Percentiles rank a stretch among this genome's conserved stretches.
Evolutionary conservation across 345 rosid species (phyloP).

Genomic region (Limnanthes douglasii): DNA sequence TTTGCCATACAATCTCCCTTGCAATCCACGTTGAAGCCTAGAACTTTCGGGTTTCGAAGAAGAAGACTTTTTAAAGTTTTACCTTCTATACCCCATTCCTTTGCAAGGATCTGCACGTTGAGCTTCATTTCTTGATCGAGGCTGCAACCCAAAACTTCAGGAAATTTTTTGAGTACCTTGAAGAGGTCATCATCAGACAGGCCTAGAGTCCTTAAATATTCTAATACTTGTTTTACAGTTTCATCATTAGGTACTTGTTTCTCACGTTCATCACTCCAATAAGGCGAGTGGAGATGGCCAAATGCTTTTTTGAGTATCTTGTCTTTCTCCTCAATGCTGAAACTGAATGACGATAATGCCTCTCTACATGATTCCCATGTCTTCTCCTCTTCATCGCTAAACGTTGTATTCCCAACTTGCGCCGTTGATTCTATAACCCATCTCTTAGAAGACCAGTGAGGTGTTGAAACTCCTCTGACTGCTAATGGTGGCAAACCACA

Average conservation of each 20-base stretch:
- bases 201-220: slow-evolving; percentile 45
- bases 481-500: slow-evolving; percentile 9
- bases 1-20: slow-evolving; percentile 88
- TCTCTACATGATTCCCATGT: slow-evolving; percentile 78
- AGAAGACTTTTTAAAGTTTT: slow-evolving; percentile 53
- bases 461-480: slow-evolving; percentile 6
- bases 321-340: slow-evolving; percentile 55
- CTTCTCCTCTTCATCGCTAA: slow-evolving; percentile 34
- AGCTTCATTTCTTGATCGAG: slow-evolving; percentile 57
- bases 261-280: slow-evolving; percentile 77
- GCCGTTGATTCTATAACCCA: slow-evolving; percentile 28
- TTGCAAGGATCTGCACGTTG: slow-evolving; percentile 54
- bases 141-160: slow-evolving; percentile 76
- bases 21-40: slow-evolving; percentile 86
- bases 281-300: slow-evolving; percentile 69
- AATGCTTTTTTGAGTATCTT: slow-evolving; percentile 87
- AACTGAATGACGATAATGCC: slow-evolving; percentile 41
- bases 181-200: slow-evolving; percentile 49
- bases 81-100: slow-evolving; percentile 70
- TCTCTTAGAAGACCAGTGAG: slow-evolving; percentile 18
- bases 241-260: slow-evolving; percentile 48
- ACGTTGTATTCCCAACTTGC: slow-evolving; percentile 13
- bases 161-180: slow-evolving; percentile 76
- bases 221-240: slow-evolving; percentile 30
- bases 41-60: slow-evolving; percentile 76